Percentiles rank a stretch among this genome's conserved stretches.
Evolutionary conservation across 2,329 filamentous ascomycete genomes (phyloP).

Genomic region (Rhinocladiella mackenziei): DNA sequence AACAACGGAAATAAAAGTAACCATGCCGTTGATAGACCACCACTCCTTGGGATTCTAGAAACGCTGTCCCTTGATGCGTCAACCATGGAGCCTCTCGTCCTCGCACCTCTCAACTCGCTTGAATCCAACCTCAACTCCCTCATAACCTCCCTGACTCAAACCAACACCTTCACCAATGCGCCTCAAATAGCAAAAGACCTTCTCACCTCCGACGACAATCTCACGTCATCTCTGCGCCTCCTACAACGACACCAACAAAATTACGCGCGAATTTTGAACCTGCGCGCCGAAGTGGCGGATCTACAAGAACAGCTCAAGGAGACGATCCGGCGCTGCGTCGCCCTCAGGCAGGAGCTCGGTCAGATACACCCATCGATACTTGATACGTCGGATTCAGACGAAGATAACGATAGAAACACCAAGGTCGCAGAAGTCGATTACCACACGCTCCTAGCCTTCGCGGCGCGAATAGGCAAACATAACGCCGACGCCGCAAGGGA

Average conservation of each 20-base stretch:
- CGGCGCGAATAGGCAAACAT: conserved; percentile 46
- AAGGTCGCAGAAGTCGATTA: conserved; percentile 40
- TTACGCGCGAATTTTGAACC: conserved; percentile 39
- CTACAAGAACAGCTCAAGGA: conserved; percentile 42
- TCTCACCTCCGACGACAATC: conserved; percentile 41
- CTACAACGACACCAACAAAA: conserved; percentile 45
- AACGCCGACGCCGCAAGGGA: conserved; percentile 44
- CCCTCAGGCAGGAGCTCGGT: conserved; percentile 41
- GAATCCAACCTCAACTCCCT: conserved; percentile 44
- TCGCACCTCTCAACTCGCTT: conserved; percentile 39
- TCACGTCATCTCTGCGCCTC: conserved; percentile 40
- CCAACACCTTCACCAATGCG: conserved; percentile 42
- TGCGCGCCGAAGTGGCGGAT: conserved; percentile 40
- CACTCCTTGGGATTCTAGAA: too few species aligned
- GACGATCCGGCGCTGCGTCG: conserved; percentile 40
- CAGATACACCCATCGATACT: conserved; percentile 34
- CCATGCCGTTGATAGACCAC: too few species aligned
- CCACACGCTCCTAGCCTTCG: conserved; percentile 42
- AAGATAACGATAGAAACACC: conserved; percentile 31
- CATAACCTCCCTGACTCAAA: conserved; percentile 40
- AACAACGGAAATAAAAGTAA: too few species aligned
- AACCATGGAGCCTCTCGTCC: conserved; percentile 41
- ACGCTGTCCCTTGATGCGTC: too few species aligned
- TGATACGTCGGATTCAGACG: conserved; percentile 19
- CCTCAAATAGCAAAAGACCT: conserved; percentile 41